phyloP scores from a whole-genome alignment of 2,329 filamentous ascomycete genomes.

The Fusarium abutilonis region DNA sequence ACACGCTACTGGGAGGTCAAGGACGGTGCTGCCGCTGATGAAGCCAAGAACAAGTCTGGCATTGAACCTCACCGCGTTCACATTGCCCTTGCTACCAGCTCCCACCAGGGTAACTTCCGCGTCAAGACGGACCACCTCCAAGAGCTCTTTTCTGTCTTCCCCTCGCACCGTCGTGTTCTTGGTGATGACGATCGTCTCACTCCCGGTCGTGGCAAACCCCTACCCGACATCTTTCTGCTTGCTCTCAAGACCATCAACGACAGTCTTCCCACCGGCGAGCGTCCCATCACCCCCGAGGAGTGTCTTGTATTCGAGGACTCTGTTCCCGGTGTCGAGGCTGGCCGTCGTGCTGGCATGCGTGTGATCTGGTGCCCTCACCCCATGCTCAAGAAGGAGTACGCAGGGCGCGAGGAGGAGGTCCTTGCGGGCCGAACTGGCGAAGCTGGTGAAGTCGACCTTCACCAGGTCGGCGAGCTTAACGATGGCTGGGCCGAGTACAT shows the following conservation, averaged over 20 bases:
- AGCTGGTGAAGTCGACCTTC: constrained; percentile 64
- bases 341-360: constrained; percentile 90
- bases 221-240: constrained; percentile 92
- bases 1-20: constrained; percentile 61
- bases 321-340: constrained; percentile 91
- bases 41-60: constrained; percentile 31
- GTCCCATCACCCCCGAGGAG: constrained; percentile 79
- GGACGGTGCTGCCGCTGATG: constrained; percentile 39
- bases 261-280: constrained; percentile 69
- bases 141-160: constrained; percentile 72
- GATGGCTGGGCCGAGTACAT: constrained; percentile 71
- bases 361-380: constrained; percentile 92
- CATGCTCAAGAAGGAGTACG: constrained; percentile 78
- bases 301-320: constrained; percentile 97
- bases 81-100: constrained; percentile 87
- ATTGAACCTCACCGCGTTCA: constrained; percentile 63
- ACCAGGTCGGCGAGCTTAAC: constrained; percentile 65
- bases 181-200: constrained; percentile 86
- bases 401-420: constrained; percentile 80
- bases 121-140: constrained; percentile 76
- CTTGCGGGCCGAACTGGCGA: constrained; percentile 83
- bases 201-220: constrained; percentile 86
- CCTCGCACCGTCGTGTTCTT: constrained; percentile 75
- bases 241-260: constrained; percentile 87
- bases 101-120: constrained; percentile 74